These are phyloP conservation scores for Leptographium flavum DNA, from an alignment of 2,329 filamentous ascomycete species.

Conservation along the genomic window DNA sequence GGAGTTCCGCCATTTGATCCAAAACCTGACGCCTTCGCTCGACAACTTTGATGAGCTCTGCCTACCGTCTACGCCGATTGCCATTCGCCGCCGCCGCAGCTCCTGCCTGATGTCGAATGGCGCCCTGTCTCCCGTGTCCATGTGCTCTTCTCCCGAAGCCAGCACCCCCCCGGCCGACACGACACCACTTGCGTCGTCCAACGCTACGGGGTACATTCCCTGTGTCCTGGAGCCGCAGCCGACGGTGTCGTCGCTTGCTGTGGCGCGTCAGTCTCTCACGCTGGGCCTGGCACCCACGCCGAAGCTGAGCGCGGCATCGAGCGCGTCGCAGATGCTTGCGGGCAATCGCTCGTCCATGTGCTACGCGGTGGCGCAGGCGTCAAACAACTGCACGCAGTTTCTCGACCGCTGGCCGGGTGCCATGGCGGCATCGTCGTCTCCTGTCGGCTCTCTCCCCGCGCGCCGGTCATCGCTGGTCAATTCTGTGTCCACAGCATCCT, in stretches of 20 bases:
- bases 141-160: slow-evolving; percentile 9
- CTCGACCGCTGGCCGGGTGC: slow-evolving; percentile 36
- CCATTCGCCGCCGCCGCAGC: slow-evolving; percentile 7
- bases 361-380: slow-evolving; percentile 43
- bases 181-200: slow-evolving; percentile 26
- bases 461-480: slow-evolving; percentile 50
- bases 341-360: slow-evolving; percentile 42
- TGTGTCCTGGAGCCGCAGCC: slow-evolving; percentile 34
- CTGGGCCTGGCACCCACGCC: slow-evolving; percentile 44
- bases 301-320: slow-evolving; percentile 45
- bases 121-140: slow-evolving; percentile 7
- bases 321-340: slow-evolving; percentile 28
- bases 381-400: slow-evolving; percentile 26
- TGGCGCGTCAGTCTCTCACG: slow-evolving; percentile 34
- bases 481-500: slow-evolving; percentile 48
- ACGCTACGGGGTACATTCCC: slow-evolving; percentile 19
- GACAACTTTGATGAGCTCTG: slow-evolving; percentile 43
- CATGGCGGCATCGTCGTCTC: slow-evolving; percentile 31
- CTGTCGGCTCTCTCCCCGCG: slow-evolving; percentile 31
- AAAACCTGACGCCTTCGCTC: slow-evolving; percentile 40
- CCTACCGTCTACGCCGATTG: slow-evolving; percentile 16
- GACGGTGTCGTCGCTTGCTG: slow-evolving; percentile 24
- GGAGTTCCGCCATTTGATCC: slow-evolving; percentile 45
- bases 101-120: slow-evolving; percentile 5
- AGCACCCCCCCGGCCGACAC: slow-evolving; percentile 14